These are phyloP conservation scores for Helicocarpus griseus DNA, from an alignment of 2,329 filamentous ascomycete genomes.

Conservation along the genomic window DNA sequence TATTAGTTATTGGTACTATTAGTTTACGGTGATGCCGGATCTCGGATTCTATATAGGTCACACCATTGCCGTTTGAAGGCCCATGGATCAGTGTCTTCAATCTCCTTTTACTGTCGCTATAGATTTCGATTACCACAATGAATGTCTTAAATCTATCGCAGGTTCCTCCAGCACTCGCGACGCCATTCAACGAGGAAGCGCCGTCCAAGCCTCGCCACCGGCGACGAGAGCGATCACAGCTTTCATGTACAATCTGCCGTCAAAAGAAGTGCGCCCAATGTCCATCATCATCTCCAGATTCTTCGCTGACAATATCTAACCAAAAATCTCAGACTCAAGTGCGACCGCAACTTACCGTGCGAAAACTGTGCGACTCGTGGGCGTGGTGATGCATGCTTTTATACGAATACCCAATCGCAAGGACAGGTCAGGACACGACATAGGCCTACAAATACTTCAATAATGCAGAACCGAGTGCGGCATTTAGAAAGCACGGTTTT, in stretches of 20 bases:
- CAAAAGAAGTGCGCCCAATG: slow-evolving; percentile 24
- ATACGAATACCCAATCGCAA: slow-evolving; percentile 35
- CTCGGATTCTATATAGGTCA: too few relatives aligned
- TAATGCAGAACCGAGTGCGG: slow-evolving; percentile 9
- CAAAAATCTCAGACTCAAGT: slow-evolving; percentile 38
- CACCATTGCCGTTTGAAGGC: too few relatives aligned
- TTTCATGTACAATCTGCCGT: slow-evolving; percentile 28
- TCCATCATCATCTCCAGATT: neutral
- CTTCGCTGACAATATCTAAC: neutral
- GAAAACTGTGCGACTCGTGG: slow-evolving; percentile 48
- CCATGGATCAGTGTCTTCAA: neutral
- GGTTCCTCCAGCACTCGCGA: too few relatives aligned
- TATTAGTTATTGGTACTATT: too few relatives aligned
- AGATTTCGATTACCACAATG: neutral
- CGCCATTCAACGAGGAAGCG: neutral
- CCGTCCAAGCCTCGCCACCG: slow-evolving; percentile 12
- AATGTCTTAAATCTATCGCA: neutral
- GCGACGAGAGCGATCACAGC: slow-evolving; percentile 25
- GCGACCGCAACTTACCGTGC: slow-evolving; percentile 48
- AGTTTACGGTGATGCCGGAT: too few relatives aligned
- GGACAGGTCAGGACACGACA: slow-evolving; percentile 30
- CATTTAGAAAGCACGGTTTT: neutral
- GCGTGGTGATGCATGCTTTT: slow-evolving; percentile 47
- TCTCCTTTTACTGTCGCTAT: neutral
- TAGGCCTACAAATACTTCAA: slow-evolving; percentile 60